Percentiles rank a stretch among this genome's conserved stretches.
phyloP scores from a whole-genome alignment of 495 filamentous ascomycete genomes.

The Talaromyces proteolyticus region DNA sequence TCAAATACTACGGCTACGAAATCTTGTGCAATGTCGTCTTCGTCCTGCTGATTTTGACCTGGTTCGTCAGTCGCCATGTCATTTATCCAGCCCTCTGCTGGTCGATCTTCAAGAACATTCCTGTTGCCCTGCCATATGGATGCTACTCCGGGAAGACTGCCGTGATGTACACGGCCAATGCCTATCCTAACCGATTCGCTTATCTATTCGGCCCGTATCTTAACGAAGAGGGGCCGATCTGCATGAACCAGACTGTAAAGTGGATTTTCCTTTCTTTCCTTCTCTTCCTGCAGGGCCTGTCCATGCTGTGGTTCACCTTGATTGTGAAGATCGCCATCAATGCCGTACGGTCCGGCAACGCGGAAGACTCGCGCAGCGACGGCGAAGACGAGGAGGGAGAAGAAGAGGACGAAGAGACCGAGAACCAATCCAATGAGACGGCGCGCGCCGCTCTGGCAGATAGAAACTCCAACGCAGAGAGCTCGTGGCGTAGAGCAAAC shows the following conservation, averaged over 20 bases:
- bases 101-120: constrained; percentile 70
- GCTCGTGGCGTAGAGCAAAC: constrained; percentile 33
- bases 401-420: constrained; percentile 36
- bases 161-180: constrained; percentile 46
- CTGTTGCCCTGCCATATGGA: constrained; percentile 54
- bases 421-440: constrained; percentile 15
- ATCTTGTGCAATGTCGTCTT: constrained; percentile 78
- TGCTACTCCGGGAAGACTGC: constrained; percentile 62
- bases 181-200: constrained; percentile 47
- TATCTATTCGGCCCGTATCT: constrained; percentile 68
- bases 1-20: constrained; percentile 79
- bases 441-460: too few relatives aligned
- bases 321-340: constrained; percentile 73
- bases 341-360: constrained; percentile 68
- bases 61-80: constrained; percentile 80
- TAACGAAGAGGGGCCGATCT: constrained; percentile 62
- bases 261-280: constrained; percentile 71
- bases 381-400: constrained; percentile 69
- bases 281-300: constrained; percentile 71
- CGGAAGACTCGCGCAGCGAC: constrained; percentile 84
- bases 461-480: constrained; percentile 29
- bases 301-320: constrained; percentile 85
- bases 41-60: constrained; percentile 78
- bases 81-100: constrained; percentile 72
- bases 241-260: constrained; percentile 66